Conservation (phyloP, 257 asterid genomes). For the Plantago ovata region DNA sequence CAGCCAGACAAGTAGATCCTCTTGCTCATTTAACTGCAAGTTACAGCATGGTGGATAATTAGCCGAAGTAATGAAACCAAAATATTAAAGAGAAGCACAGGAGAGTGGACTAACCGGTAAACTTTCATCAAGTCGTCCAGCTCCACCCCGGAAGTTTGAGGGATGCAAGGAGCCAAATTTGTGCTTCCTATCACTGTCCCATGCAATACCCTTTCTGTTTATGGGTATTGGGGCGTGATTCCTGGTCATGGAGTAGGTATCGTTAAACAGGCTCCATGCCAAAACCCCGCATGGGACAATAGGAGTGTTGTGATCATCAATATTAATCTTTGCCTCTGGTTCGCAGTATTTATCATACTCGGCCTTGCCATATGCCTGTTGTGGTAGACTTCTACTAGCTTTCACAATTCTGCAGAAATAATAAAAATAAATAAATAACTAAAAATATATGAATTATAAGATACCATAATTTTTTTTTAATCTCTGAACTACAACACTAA, state of each 20-base stretch:
- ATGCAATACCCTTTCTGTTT: constrained; percentile 62
- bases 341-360: constrained; percentile 41
- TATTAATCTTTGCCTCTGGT: constrained; percentile 64
- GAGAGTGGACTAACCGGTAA: constrained; percentile 57
- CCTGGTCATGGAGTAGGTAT: too few species aligned
- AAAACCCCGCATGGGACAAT: constrained; percentile 89
- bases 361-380: constrained; percentile 34
- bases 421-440: too few species aligned
- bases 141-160: constrained; percentile 75
- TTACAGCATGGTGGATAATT: constrained; percentile 2
- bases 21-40: constrained; percentile 94
- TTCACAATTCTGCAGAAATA: constrained; percentile 60
- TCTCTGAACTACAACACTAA: too few species aligned
- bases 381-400: constrained; percentile 81
- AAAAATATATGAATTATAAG: too few species aligned
- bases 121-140: constrained; percentile 53
- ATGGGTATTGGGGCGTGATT: constrained; percentile 30
- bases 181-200: constrained; percentile 60
- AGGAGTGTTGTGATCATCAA: constrained; percentile 24
- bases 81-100: not conserved
- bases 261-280: constrained; percentile 93
- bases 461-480: too few species aligned
- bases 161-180: constrained; percentile 78
- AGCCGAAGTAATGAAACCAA: not conserved
- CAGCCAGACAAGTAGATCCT: constrained; percentile 96